Percentiles rank a stretch among this genome's conserved stretches.
These are phyloP conservation scores for Diaporthe caulivora DNA, from an alignment of 2,329 filamentous ascomycete genomes.

Conservation along the genomic window DNA sequence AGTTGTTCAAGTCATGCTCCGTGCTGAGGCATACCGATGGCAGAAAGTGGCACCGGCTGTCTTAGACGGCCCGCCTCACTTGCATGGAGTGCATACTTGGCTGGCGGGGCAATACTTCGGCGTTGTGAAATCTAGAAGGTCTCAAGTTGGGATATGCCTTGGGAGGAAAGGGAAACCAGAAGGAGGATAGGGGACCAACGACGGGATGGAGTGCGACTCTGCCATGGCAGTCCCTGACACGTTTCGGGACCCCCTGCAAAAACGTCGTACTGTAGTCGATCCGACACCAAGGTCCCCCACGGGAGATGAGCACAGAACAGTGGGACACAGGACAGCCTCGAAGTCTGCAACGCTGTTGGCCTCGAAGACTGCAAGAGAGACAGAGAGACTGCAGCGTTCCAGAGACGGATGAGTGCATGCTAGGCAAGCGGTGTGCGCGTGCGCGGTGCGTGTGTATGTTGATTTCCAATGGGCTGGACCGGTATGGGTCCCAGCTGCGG, in stretches of 20 bases:
- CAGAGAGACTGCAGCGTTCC: neutral
- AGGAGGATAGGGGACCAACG: constrained; percentile 11
- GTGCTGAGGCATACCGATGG: constrained; percentile 19
- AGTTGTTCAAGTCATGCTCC: constrained; percentile 35
- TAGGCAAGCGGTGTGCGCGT: constrained; percentile 32
- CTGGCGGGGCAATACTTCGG: constrained; percentile 23
- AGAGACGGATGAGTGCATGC: constrained; percentile 6
- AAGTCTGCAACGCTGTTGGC: neutral
- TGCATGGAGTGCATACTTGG: constrained; percentile 27
- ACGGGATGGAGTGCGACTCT: constrained; percentile 22
- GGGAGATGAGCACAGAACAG: constrained; percentile 24
- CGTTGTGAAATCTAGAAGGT: constrained; percentile 18
- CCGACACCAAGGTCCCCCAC: constrained; percentile 27
- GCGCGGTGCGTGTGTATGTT: constrained; percentile 10
- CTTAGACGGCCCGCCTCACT: constrained; percentile 35
- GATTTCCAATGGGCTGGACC: constrained; percentile 32
- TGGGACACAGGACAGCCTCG: constrained; percentile 26
- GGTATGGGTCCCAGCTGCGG: constrained; percentile 23
- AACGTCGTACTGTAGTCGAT: constrained; percentile 12
- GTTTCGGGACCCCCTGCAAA: constrained; percentile 28
- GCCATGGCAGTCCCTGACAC: constrained; percentile 34
- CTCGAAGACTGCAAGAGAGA: neutral
- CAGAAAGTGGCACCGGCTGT: constrained; percentile 31
- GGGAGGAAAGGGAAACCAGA: constrained; percentile 6
- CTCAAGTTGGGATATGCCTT: constrained; percentile 32